A percentile compares a stretch with the other conserved stretches of the same genome.
phyloP scores from a whole-genome alignment of 371 early-diverging fungal species.

The Apophysomyces elegans region DNA sequence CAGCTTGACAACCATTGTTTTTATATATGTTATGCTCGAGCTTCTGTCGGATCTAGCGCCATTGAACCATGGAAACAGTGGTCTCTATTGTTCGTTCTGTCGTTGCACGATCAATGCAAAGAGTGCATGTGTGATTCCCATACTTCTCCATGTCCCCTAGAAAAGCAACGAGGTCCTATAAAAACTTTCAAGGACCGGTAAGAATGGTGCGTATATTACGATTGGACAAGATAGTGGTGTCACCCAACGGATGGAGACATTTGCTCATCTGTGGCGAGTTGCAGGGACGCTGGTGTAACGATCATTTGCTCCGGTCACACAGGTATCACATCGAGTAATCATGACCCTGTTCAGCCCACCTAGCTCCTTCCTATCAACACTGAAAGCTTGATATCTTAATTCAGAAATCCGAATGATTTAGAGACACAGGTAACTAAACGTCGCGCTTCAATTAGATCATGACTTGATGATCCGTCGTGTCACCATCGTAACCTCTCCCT shows the following conservation, averaged over 20 bases:
- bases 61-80: conserved; percentile 4
- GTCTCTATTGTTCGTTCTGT: not conserved
- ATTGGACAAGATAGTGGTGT: not conserved
- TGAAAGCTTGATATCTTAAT: no score
- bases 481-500: no score
- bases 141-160: conserved; percentile 3
- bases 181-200: not conserved
- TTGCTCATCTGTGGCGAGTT: conserved; percentile 55
- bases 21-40: not conserved
- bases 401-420: no score
- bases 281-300: conserved; percentile 90
- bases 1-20: not conserved
- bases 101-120: conserved; percentile 6
- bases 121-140: conserved; percentile 7
- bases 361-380: not conserved
- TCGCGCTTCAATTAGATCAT: no score
- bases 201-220: not conserved
- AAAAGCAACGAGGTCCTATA: not conserved
- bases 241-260: not conserved
- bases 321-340: not conserved
- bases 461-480: no score
- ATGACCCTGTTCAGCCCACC: no score
- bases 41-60: not conserved
- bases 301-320: conserved; percentile 54
- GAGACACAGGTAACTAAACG: no score